Conservation (phyloP, 768 basidiomycete genomes). For the Mrakia blollopis region DNA sequence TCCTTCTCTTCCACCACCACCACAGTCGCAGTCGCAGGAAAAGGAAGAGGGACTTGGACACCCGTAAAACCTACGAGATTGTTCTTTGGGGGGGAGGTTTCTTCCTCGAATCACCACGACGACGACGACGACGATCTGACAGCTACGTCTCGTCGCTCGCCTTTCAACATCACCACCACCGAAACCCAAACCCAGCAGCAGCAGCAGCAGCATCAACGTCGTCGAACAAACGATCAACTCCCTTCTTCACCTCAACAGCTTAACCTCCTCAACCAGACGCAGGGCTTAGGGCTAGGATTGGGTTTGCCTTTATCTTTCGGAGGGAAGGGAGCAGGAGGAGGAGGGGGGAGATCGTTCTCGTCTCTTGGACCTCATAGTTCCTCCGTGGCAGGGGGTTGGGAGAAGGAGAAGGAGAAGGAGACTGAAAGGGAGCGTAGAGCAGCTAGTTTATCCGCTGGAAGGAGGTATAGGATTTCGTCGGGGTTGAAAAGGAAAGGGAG, state of each 20-base stretch:
- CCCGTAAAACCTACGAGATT: slow-evolving; percentile 13
- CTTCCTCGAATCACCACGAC: background rate
- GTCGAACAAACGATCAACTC: slow-evolving; percentile 6
- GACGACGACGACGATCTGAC: background rate
- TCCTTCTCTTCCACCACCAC: background rate
- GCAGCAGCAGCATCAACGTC: background rate
- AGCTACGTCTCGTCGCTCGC: background rate
- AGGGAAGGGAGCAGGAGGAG: background rate
- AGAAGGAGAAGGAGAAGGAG: no score
- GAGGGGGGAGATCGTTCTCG: no score
- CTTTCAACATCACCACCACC: background rate
- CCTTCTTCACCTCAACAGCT: background rate
- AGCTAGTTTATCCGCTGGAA: background rate
- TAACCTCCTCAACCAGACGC: no score
- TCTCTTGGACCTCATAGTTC: background rate
- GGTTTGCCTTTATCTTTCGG: background rate
- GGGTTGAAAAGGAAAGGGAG: slow-evolving; percentile 26
- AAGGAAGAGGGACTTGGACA: background rate
- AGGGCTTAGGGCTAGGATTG: background rate
- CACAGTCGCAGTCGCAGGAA: background rate
- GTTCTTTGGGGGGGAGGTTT: background rate
- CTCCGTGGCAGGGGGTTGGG: background rate
- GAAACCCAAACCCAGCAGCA: no score
- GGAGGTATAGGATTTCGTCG: background rate
- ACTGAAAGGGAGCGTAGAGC: no score